Conservation (phyloP, 2,329 filamentous ascomycete species). For the Aureobasidium sp. region DNA sequence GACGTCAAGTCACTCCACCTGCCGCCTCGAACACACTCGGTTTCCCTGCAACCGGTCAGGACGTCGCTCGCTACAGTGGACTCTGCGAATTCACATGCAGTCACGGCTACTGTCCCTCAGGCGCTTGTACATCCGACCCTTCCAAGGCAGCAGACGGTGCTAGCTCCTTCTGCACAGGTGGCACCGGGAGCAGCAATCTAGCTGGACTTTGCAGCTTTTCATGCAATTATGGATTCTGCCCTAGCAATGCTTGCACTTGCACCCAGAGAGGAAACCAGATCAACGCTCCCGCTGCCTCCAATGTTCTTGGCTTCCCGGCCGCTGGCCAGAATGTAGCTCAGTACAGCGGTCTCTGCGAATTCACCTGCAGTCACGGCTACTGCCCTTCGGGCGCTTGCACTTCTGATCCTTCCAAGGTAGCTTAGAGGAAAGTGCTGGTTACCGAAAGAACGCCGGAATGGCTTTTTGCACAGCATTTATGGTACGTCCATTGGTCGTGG, state of each 20-base stretch:
- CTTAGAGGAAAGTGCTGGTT: background rate
- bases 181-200: background rate
- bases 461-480: background rate
- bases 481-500: background rate
- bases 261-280: background rate
- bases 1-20: background rate
- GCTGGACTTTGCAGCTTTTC: background rate
- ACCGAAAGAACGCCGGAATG: background rate
- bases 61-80: background rate
- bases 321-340: background rate
- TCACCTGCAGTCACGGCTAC: background rate
- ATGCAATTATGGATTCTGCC: slow-evolving; percentile 1
- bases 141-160: background rate
- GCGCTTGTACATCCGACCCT: background rate
- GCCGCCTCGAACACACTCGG: background rate
- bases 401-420: background rate
- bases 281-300: background rate
- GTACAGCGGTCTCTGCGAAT: background rate
- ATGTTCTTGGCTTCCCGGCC: background rate
- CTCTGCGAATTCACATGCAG: background rate
- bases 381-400: background rate
- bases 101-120: background rate
- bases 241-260: background rate
- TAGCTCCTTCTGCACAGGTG: background rate
- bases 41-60: background rate